phyloP scores from a whole-genome alignment of 495 filamentous ascomycete genomes.

The Penicillium fimorum region DNA sequence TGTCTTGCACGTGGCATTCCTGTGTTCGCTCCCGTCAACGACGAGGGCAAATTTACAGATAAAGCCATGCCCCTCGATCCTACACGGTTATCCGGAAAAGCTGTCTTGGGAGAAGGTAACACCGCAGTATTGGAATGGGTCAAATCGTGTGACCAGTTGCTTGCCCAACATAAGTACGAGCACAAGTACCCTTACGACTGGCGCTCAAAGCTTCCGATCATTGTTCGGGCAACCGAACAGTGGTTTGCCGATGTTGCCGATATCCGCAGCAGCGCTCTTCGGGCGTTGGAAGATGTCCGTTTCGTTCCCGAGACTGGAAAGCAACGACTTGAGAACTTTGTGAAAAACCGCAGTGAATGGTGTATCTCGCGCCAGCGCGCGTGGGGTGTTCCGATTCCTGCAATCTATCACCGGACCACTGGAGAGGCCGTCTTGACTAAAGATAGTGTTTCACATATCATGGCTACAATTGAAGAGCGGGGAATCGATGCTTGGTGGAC shows the following conservation, averaged over 20 bases:
- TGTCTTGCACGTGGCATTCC: slow-evolving; percentile 64
- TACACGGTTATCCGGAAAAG: slow-evolving; percentile 55
- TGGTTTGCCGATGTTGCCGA: slow-evolving; percentile 92
- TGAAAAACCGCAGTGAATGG: slow-evolving; percentile 89
- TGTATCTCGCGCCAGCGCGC: slow-evolving; percentile 97
- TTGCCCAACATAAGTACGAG: slow-evolving; percentile 64
- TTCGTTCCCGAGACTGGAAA: slow-evolving; percentile 76
- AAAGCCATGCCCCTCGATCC: slow-evolving; percentile 69
- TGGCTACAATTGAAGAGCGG: slow-evolving; percentile 67
- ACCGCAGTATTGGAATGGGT: slow-evolving; percentile 66
- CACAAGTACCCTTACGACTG: slow-evolving; percentile 99
- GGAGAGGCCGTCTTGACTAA: slow-evolving; percentile 72
- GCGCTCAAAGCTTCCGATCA: slow-evolving; percentile 89
- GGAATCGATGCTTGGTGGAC: slow-evolving; percentile 95
- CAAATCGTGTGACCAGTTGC: slow-evolving; percentile 49
- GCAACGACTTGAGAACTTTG: slow-evolving; percentile 74
- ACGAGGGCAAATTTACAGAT: slow-evolving; percentile 72
- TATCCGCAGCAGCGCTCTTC: slow-evolving; percentile 70
- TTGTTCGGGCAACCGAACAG: slow-evolving; percentile 88
- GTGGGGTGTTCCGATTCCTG: slow-evolving; percentile 96
- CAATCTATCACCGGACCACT: slow-evolving; percentile 68
- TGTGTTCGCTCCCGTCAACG: slow-evolving; percentile 77
- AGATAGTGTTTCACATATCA: slow-evolving; percentile 81
- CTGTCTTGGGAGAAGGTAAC: slow-evolving; percentile 65
- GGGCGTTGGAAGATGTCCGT: slow-evolving; percentile 63